These are phyloP conservation scores for Nephelium lappaceum DNA, from an alignment of 345 rosid species.

Conservation along the genomic window DNA sequence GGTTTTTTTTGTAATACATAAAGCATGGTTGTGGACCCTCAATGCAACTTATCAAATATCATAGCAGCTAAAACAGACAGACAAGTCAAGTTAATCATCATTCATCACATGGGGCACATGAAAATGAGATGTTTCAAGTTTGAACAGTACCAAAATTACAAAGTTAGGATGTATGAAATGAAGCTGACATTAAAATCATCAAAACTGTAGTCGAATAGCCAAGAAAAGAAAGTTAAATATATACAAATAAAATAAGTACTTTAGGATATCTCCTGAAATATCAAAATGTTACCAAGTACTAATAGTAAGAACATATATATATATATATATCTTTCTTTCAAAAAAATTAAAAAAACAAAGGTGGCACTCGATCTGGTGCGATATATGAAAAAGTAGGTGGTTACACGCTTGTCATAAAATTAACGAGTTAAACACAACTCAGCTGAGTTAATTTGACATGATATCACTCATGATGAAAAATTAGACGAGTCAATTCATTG, in stretches of 20 bases:
- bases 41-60: constrained; percentile 12
- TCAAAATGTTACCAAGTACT: background rate
- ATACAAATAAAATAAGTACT: background rate
- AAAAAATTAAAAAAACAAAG: too few species aligned
- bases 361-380: background rate
- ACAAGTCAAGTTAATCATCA: constrained; percentile 1
- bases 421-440: background rate
- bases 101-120: background rate
- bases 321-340: too few species aligned
- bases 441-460: background rate
- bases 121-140: background rate
- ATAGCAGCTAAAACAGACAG: constrained; percentile 9
- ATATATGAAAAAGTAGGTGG: background rate
- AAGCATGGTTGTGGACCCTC: constrained; percentile 11
- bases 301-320: too few species aligned
- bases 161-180: background rate
- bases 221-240: background rate
- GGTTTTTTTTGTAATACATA: background rate
- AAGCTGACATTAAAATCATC: background rate
- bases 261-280: background rate
- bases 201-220: background rate
- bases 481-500: background rate
- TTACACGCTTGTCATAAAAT: background rate
- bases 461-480: background rate
- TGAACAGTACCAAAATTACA: constrained; percentile 1